Base-by-base conservation (phyloP, 805 yeast species). In the Teunomyces lycoperdinae region DNA sequence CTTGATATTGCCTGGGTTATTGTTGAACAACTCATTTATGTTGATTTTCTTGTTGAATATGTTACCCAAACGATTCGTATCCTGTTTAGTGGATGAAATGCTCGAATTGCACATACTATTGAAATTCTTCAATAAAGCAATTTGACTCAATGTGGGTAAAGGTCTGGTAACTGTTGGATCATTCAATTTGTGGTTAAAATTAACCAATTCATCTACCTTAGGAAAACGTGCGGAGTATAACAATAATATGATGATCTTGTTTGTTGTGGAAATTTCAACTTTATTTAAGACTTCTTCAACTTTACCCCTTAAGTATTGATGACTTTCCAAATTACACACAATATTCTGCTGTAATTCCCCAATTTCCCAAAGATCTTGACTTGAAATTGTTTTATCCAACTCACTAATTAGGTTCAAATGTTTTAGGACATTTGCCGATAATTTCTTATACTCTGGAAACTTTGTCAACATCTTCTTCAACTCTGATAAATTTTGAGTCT, bases 351-450 rank as follows among this genome's bases (percentile, higher is more conserved):
- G 97, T 40, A 91, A 71, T 66, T 92, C 97, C 52, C 96, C 86
- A 2, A 90, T 79, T 50, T 85, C 89, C 86, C 97, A 87, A 45
- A 92, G 71, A 52, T 87, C 75, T 46, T 75, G 72, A 16, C 66
- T 59, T 29, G 84, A 81, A 35, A 94, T 87, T 50, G 79, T 78
- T 49, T 84, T 80, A 59, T 90, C 95, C 46, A 94, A 78, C 60
- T 92, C 97, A 20, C 92, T 80, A 6, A 92, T 91, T 17, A 94
- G 75, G 16, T 95, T 81, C 78, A 94, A 90, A 66, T 94, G 99
- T 60, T 92, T 94, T 28, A 95, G 80, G 9, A 94, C 89, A 62
- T 91, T 92, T 30, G 89, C 83, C 9, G 96, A 87, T 30, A 92
- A 73, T 61, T 87, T 89, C 55, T 89, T 85, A 64, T 88, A 91